Conservation (phyloP, 2,329 filamentous ascomycete genomes). For the Fusarium sp. region DNA sequence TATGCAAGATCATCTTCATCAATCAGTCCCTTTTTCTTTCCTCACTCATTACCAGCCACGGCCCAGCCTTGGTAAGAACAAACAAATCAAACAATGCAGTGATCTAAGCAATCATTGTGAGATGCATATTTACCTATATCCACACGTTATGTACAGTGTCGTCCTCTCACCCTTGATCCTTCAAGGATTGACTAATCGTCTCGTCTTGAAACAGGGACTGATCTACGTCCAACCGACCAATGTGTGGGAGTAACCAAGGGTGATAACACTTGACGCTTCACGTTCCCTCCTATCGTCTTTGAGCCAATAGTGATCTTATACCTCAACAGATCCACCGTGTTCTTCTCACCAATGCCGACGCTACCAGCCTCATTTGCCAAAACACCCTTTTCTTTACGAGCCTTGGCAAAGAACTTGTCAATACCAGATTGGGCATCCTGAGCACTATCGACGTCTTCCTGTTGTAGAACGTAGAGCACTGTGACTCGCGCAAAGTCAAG, state of each 20-base stretch:
- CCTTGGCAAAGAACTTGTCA: constrained; percentile 66
- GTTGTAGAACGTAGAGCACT: constrained; percentile 72
- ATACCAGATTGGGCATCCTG: constrained; percentile 66
- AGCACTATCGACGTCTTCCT: constrained; percentile 63
- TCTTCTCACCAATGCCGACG: constrained; percentile 58
- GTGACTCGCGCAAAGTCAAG: constrained; percentile 74
- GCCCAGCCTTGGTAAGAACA: constrained; percentile 28
- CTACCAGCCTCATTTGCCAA: constrained; percentile 57
- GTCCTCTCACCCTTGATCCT: constrained; percentile 5
- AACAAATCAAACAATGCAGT: constrained; percentile 25
- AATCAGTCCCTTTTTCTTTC: constrained; percentile 34
- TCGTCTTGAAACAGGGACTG: constrained; percentile 17
- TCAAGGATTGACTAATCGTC: constrained; percentile 9
- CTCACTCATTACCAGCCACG: constrained; percentile 42
- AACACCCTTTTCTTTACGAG: constrained; percentile 47
- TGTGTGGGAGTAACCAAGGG: constrained; percentile 1
- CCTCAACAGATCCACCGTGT: constrained; percentile 64
- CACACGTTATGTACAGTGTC: constrained; percentile 44
- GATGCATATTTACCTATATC: constrained; percentile 38
- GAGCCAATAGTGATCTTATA: constrained; percentile 57
- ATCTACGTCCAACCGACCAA: constrained; percentile 1
- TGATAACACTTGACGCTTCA: constrained; percentile 35
- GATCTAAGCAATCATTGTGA: constrained; percentile 28
- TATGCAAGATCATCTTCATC: constrained; percentile 45
- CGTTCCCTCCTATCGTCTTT: constrained; percentile 47